Evolutionary conservation across 805 yeast genomes (phyloP).

Genomic region (Candida sithepensis): DNA sequence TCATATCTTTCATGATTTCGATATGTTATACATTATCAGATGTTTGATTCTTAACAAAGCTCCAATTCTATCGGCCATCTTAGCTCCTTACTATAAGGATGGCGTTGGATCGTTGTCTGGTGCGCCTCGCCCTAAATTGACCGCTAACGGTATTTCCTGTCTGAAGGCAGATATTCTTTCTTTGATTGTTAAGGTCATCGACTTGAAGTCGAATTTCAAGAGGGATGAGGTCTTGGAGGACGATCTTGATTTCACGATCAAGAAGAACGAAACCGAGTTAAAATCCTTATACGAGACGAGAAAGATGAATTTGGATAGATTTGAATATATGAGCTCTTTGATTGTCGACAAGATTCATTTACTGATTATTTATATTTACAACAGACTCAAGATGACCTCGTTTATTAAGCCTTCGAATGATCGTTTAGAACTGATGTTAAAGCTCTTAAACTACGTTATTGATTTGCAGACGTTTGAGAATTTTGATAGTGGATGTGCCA

Average conservation of each 20-base stretch:
- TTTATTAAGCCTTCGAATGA: constrained; percentile 8
- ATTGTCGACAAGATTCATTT: constrained; percentile 10
- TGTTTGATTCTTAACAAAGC: constrained; percentile 12
- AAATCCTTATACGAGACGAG: constrained; percentile 7
- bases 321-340: constrained; percentile 5
- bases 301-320: constrained; percentile 6
- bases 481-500: neutral
- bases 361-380: constrained; percentile 10
- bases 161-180: constrained; percentile 3
- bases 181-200: constrained; percentile 5
- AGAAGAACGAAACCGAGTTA: constrained; percentile 9
- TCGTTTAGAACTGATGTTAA: constrained; percentile 9
- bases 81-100: neutral
- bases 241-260: constrained; percentile 7
- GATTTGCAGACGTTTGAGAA: constrained; percentile 8
- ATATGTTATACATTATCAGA: constrained; percentile 11
- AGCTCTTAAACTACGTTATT: constrained; percentile 8
- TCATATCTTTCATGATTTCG: constrained; percentile 6
- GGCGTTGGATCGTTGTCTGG: neutral
- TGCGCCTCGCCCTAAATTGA: neutral
- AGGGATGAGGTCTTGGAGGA: constrained; percentile 6
- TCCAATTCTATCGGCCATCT: constrained; percentile 8
- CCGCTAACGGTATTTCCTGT: neutral
- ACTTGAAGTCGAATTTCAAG: constrained; percentile 6
- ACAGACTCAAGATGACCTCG: constrained; percentile 11